Evolutionary conservation across 768 basidiomycete genomes (phyloP).

Genomic region (Lactarius vividus): DNA sequence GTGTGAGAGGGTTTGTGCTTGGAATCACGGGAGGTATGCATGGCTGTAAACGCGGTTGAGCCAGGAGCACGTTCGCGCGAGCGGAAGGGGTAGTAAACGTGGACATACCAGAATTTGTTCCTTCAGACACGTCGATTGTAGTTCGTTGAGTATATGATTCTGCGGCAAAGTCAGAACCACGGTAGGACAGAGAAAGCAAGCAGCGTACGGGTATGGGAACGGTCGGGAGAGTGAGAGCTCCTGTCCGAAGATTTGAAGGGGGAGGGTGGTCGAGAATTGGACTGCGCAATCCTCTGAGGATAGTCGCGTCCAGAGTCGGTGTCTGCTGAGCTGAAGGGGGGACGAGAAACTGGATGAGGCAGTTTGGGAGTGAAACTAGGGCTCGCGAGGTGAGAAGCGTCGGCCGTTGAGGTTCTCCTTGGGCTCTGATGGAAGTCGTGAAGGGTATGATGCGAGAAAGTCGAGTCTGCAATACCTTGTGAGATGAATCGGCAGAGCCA

Average conservation of each 20-base stretch:
- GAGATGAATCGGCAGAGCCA: constrained; percentile 28
- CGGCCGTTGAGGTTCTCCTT: constrained; percentile 79
- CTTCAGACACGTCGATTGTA: constrained; percentile 24
- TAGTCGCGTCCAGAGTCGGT: constrained; percentile 32
- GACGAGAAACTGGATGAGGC: constrained; percentile 29
- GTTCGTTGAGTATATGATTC: constrained; percentile 22
- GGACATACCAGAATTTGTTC: constrained; percentile 18
- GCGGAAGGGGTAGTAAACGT: background rate
- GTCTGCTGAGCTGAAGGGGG: constrained; percentile 21
- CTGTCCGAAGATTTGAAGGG: constrained; percentile 74
- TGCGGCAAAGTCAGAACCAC: constrained; percentile 10
- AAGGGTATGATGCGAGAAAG: constrained; percentile 50
- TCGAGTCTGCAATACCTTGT: constrained; percentile 33
- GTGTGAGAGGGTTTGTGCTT: constrained; percentile 23
- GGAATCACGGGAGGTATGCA: constrained; percentile 22
- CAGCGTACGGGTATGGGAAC: constrained; percentile 25
- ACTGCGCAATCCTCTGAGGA: constrained; percentile 35
- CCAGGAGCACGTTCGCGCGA: constrained; percentile 6
- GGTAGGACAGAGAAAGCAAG: background rate
- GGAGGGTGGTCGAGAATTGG: constrained; percentile 57
- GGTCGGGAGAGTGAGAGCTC: constrained; percentile 36
- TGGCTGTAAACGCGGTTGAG: constrained; percentile 12
- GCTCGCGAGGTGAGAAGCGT: constrained; percentile 67
- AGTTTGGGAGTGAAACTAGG: constrained; percentile 29
- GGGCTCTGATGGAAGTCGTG: constrained; percentile 79